phyloP scores from a whole-genome alignment of 192 early-diverging fungal species.

The Haplosporangium gracile region DNA sequence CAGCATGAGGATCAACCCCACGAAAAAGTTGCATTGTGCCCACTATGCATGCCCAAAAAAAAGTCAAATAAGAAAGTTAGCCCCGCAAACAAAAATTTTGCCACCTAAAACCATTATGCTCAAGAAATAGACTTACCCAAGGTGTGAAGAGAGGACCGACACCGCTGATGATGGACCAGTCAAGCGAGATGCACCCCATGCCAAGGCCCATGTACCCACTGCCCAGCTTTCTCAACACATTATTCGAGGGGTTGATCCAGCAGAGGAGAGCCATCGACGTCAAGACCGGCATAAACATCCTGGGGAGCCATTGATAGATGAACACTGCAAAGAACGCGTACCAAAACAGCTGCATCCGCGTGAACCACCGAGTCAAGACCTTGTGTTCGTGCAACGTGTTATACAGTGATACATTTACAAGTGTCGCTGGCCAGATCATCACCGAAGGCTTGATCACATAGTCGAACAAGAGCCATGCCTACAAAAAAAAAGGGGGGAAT shows the following conservation, averaged over 20 bases:
- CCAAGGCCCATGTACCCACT: slow-evolving; percentile 74
- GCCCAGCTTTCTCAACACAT: slow-evolving; percentile 43
- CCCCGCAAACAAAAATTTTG: background rate
- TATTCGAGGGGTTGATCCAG: slow-evolving; percentile 42
- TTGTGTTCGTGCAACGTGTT: slow-evolving; percentile 61
- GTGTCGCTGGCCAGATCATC: slow-evolving; percentile 90
- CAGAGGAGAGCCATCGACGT: slow-evolving; percentile 56
- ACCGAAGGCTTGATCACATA: slow-evolving; percentile 86
- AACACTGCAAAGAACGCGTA: slow-evolving; percentile 64
- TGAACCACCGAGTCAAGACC: slow-evolving; percentile 48
- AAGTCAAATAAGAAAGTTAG: background rate
- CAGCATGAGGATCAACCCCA: slow-evolving; percentile 70
- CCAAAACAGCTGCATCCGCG: slow-evolving; percentile 59
- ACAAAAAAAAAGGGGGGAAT: background rate
- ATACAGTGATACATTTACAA: slow-evolving; percentile 68
- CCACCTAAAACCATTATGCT: background rate
- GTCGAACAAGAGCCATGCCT: slow-evolving; percentile 58
- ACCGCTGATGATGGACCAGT: slow-evolving; percentile 71
- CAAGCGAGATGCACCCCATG: slow-evolving; percentile 77
- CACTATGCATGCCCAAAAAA: slow-evolving; percentile 50
- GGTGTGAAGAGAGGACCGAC: slow-evolving; percentile 46
- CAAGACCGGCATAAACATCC: slow-evolving; percentile 52
- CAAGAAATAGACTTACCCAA: slow-evolving; percentile 27
- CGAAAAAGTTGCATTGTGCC: slow-evolving; percentile 76
- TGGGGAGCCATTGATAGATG: slow-evolving; percentile 66